A percentile compares a stretch with the other conserved stretches of the same genome.
Conservation (phyloP, 139 green algal genomes). For the Tetradesmus lagerheimii region DNA sequence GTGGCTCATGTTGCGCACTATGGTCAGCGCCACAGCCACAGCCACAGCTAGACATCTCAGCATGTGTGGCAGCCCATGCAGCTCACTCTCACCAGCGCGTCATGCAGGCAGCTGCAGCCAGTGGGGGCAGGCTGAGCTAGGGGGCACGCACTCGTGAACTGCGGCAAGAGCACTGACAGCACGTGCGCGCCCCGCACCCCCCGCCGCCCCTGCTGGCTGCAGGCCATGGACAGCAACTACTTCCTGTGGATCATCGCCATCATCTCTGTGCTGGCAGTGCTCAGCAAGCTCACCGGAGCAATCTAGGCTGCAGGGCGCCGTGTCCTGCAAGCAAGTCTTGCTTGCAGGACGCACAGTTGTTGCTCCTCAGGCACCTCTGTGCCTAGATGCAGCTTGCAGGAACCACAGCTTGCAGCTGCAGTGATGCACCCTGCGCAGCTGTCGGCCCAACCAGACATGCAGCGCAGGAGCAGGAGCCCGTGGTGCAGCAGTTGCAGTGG, state of each 20-base stretch:
- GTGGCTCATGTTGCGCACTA: no score
- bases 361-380: no score
- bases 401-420: background rate
- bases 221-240: constrained; percentile 79
- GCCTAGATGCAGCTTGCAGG: no score
- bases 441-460: background rate
- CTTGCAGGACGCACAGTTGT: background rate
- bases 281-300: constrained; percentile 66
- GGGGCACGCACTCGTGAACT: background rate
- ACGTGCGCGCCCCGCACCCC: background rate
- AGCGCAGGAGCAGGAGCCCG: background rate
- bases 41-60: background rate
- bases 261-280: constrained; percentile 66
- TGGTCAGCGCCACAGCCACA: background rate
- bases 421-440: background rate
- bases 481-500: background rate
- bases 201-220: constrained; percentile 17
- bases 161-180: background rate
- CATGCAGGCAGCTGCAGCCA: background rate
- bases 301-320: constrained; percentile 48
- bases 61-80: background rate
- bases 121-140: background rate
- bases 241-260: constrained; percentile 75
- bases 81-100: background rate
- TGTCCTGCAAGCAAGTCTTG: background rate